Conservation (phyloP, 768 basidiomycete genomes). For the Mycena capillaripes region DNA sequence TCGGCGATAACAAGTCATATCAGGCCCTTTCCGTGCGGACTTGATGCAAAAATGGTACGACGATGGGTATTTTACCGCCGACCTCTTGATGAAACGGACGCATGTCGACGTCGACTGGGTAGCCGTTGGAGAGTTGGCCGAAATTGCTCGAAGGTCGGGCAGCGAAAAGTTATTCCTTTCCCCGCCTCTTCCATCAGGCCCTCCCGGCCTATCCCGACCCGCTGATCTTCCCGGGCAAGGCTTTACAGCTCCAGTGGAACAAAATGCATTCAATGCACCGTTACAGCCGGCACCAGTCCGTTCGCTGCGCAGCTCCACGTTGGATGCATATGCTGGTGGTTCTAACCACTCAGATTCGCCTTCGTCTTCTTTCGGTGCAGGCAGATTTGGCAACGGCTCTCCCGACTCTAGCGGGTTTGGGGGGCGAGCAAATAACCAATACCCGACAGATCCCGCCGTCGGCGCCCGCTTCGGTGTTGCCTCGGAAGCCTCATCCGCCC, state of each 20-base stretch:
- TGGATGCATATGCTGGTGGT: conserved; percentile 71
- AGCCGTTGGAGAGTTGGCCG: conserved; percentile 69
- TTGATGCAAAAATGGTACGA: conserved; percentile 97
- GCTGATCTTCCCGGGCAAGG: conserved; percentile 64
- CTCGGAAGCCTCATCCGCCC: conserved; percentile 45
- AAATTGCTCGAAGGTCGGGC: conserved; percentile 56
- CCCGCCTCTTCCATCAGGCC: conserved; percentile 57
- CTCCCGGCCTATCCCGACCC: conserved; percentile 67
- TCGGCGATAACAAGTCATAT: not conserved
- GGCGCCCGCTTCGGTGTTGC: conserved; percentile 48
- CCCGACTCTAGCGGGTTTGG: conserved; percentile 76
- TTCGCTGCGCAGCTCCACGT: conserved; percentile 69
- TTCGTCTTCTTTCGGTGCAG: conserved; percentile 77
- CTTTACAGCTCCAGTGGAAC: conserved; percentile 48
- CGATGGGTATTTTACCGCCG: conserved; percentile 88
- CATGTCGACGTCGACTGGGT: conserved; percentile 78
- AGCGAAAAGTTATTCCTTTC: conserved; percentile 76
- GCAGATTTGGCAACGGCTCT: conserved; percentile 74
- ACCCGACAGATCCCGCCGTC: conserved; percentile 54
- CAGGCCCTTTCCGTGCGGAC: conserved; percentile 91
- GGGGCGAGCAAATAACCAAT: conserved; percentile 56
- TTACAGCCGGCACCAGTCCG: conserved; percentile 79
- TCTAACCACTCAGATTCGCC: conserved; percentile 79
- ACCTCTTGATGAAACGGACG: conserved; percentile 89
- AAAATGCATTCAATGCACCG: conserved; percentile 63